Conservation (phyloP, 306 rosid genomes). For the Cicer judaicum region DNA sequence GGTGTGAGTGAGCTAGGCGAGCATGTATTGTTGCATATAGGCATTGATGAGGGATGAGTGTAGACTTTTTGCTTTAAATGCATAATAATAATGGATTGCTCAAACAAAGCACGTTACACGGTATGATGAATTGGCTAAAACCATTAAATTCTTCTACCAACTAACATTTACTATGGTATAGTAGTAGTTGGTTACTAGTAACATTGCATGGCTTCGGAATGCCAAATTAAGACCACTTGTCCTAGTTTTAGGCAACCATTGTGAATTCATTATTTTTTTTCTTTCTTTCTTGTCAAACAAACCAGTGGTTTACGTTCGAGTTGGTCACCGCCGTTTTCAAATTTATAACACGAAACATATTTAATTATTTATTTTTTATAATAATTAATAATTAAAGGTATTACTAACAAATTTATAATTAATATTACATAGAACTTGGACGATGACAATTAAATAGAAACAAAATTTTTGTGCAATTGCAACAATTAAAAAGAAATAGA, state of each 20-base stretch:
- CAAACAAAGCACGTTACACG: conserved; percentile 44
- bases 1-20: background rate
- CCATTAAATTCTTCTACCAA: conserved; percentile 40
- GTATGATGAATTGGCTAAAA: conserved; percentile 16
- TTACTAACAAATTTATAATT: no score
- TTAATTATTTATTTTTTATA: no score
- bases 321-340: conserved; percentile 17
- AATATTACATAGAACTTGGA: no score
- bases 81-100: conserved; percentile 19
- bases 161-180: conserved; percentile 36
- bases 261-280: background rate
- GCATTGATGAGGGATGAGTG: background rate
- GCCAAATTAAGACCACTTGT: conserved; percentile 9
- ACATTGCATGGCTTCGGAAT: conserved; percentile 25
- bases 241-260: background rate
- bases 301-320: background rate
- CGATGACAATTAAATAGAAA: no score
- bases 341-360: no score
- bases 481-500: no score
- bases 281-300: background rate
- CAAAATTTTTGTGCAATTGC: no score
- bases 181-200: background rate
- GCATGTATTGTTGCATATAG: background rate
- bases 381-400: no score
- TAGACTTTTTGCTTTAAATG: conserved; percentile 44